Conservation (phyloP, 768 basidiomycete species). For the Lyophyllum semitale region DNA sequence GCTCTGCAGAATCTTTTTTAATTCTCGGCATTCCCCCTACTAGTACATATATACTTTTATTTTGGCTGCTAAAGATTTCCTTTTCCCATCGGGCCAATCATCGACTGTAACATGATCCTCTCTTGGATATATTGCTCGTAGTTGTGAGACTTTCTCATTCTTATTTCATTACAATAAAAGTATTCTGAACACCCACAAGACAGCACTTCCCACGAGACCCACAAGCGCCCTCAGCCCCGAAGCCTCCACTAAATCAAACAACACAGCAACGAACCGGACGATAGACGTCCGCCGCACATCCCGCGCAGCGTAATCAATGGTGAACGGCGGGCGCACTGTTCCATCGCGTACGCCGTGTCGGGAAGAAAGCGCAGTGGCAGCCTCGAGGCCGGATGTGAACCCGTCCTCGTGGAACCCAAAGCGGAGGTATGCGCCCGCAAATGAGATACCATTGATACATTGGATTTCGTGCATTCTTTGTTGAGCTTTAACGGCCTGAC, state of each 20-base stretch:
- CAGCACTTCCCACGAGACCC: conserved; percentile 24
- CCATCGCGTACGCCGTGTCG: conserved; percentile 16
- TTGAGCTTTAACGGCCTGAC: conserved; percentile 58
- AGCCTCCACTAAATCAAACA: conserved; percentile 43
- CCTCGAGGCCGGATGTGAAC: conserved; percentile 51
- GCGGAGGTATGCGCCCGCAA: conserved; percentile 70
- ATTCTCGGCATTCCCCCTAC: not conserved
- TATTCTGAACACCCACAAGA: not conserved
- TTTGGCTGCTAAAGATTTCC: not conserved
- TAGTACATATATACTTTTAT: too few species aligned
- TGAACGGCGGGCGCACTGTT: conserved; percentile 41
- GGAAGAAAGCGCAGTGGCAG: conserved; percentile 25
- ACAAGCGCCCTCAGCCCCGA: conserved; percentile 31
- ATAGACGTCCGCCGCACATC: conserved; percentile 16
- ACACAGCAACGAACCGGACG: conserved; percentile 22
- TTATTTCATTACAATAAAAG: not conserved
- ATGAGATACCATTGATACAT: conserved; percentile 60
- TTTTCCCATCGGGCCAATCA: not conserved
- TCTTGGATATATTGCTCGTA: too few species aligned
- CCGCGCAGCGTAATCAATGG: conserved; percentile 40
- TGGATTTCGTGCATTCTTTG: conserved; percentile 57
- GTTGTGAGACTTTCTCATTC: too few species aligned
- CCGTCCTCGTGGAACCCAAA: conserved; percentile 88
- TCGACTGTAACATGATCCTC: too few species aligned
- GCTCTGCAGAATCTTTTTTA: conserved; percentile 44